Evolutionary conservation across 2,329 filamentous ascomycete genomes (phyloP).

Genomic region (Aspergillus sergii): DNA sequence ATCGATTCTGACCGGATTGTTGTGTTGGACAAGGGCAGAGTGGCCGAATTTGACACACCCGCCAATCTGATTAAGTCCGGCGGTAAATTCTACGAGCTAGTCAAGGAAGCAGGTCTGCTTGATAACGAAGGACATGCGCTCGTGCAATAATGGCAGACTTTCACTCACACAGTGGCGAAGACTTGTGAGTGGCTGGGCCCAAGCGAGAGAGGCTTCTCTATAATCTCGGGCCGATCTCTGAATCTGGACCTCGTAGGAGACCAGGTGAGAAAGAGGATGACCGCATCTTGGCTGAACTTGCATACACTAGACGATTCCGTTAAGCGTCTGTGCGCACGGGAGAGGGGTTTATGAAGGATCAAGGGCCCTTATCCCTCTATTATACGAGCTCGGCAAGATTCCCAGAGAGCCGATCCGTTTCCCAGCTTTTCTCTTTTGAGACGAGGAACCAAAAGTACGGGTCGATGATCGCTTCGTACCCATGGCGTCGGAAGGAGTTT

Average conservation of each 20-base stretch:
- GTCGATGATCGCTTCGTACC: constrained; percentile 1
- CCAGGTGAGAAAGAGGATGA: constrained; percentile 6
- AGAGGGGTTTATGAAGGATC: constrained; percentile 6
- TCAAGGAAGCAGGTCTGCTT: constrained; percentile 83
- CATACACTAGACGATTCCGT: constrained; percentile 9
- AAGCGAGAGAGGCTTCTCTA: not conserved
- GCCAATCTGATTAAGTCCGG: constrained; percentile 72
- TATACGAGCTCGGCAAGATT: constrained; percentile 1
- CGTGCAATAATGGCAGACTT: constrained; percentile 17
- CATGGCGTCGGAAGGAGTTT: constrained; percentile 6
- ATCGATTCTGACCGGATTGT: constrained; percentile 86
- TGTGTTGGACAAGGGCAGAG: constrained; percentile 85
- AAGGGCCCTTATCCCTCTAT: not conserved
- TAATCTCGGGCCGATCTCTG: constrained; percentile 10
- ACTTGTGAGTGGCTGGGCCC: constrained; percentile 11
- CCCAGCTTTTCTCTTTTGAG: not conserved
- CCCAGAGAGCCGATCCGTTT: not conserved
- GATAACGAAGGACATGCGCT: constrained; percentile 44
- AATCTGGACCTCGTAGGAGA: not conserved
- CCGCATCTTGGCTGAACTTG: constrained; percentile 9
- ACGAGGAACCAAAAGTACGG: constrained; percentile 5
- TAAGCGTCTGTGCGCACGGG: constrained; percentile 13
- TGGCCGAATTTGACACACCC: constrained; percentile 91
- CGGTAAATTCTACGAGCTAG: constrained; percentile 85
- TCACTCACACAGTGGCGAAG: constrained; percentile 1